These are phyloP conservation scores for Erysimum cheiri DNA, from an alignment of 441 rosid species.

Conservation along the genomic window DNA sequence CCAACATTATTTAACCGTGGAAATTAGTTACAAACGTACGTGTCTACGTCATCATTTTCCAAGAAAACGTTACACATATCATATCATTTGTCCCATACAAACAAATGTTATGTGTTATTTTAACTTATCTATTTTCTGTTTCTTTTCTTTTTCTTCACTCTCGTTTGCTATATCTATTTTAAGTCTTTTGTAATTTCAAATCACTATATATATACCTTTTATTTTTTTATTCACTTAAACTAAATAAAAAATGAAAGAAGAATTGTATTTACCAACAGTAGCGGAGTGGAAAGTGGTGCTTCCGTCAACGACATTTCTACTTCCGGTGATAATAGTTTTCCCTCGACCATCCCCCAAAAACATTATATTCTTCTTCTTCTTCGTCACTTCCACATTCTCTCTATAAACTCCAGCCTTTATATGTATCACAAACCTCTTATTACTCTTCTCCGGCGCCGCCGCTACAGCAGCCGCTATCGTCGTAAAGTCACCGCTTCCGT, in stretches of 20 bases:
- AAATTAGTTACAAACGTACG: background rate
- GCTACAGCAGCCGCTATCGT: constrained; percentile 67
- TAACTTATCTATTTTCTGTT: too few relatives aligned
- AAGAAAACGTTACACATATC: background rate
- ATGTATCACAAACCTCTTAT: constrained; percentile 64
- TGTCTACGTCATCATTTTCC: background rate
- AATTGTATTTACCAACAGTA: constrained; percentile 60
- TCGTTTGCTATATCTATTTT: background rate
- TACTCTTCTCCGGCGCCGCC: constrained; percentile 64
- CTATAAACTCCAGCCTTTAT: constrained; percentile 73
- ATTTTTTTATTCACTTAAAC: background rate
- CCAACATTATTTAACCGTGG: background rate
- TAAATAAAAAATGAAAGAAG: background rate
- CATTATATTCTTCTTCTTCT: constrained; percentile 65
- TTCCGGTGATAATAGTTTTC: constrained; percentile 59
- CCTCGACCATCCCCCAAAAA: constrained; percentile 82
- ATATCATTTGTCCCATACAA: background rate
- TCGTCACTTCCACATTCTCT: constrained; percentile 61
- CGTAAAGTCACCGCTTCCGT: constrained; percentile 68
- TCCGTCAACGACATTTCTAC: constrained; percentile 64
- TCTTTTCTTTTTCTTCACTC: background rate
- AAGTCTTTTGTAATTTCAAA: background rate
- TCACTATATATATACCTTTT: background rate
- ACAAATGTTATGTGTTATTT: too few relatives aligned
- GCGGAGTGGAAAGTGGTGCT: constrained; percentile 69